phyloP scores from a whole-genome alignment of 1,284 basidiomycete species.

The Pascua sp. region DNA sequence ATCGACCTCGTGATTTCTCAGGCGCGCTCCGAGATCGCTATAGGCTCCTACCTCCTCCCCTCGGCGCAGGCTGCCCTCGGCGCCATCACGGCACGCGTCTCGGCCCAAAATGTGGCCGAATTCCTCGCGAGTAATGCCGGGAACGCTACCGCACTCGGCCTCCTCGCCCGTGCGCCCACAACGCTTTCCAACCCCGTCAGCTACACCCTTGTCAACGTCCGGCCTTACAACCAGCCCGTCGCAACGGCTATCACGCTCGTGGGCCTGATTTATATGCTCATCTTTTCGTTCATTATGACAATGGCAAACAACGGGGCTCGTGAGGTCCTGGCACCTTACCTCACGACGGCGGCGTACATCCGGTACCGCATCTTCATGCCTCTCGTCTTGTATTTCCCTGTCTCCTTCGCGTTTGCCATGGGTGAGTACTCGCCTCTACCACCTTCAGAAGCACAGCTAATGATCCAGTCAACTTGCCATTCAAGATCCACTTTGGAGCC shows the following conservation, averaged over 20 bases:
- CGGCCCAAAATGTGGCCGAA: slow-evolving; percentile 25
- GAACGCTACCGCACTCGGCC: slow-evolving; percentile 51
- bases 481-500: slow-evolving; percentile 55
- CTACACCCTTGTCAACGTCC: slow-evolving; percentile 58
- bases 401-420: slow-evolving; percentile 65
- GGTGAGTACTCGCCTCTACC: slow-evolving; percentile 15
- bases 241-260: slow-evolving; percentile 70
- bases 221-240: slow-evolving; percentile 64
- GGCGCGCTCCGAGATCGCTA: slow-evolving; percentile 48
- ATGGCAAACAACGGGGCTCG: slow-evolving; percentile 52
- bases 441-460: slow-evolving; percentile 54
- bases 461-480: slow-evolving; percentile 55
- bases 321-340: slow-evolving; percentile 51
- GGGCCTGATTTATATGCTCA: slow-evolving; percentile 63
- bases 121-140: slow-evolving; percentile 36
- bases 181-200: slow-evolving; percentile 58
- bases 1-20: slow-evolving; percentile 46
- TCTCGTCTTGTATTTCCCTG: slow-evolving; percentile 57
- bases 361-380: slow-evolving; percentile 58
- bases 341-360: slow-evolving; percentile 59
- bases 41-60: slow-evolving; percentile 44
- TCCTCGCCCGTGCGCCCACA: slow-evolving; percentile 59
- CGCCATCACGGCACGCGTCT: slow-evolving; percentile 25
- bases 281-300: no score
- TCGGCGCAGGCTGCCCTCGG: slow-evolving; percentile 29